A percentile compares a stretch with the other conserved stretches of the same genome.
Conservation (phyloP, 768 basidiomycete species). For the Holtermannia corniformis region DNA sequence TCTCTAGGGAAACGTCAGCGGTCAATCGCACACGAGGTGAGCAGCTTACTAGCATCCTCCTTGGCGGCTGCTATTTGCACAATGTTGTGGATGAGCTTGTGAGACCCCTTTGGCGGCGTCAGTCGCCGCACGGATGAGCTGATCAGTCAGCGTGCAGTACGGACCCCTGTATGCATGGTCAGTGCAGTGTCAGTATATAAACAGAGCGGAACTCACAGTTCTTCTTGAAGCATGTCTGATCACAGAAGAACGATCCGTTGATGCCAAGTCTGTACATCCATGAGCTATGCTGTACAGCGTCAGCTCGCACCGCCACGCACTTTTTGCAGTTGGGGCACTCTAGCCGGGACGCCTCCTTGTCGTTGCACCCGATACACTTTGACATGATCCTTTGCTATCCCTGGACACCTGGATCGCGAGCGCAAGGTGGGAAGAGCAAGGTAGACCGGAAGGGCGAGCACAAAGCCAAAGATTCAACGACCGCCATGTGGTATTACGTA, state of each 20-base stretch:
- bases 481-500: too few relatives aligned
- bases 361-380: conserved; percentile 46
- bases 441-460: neutral
- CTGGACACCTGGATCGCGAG: neutral
- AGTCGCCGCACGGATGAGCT: neutral
- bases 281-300: conserved; percentile 1
- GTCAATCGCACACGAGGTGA: conserved; percentile 1
- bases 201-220: conserved; percentile 57
- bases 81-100: conserved; percentile 39
- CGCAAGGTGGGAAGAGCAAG: neutral
- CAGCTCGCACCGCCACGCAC: conserved; percentile 45
- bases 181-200: conserved; percentile 17
- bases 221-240: conserved; percentile 92
- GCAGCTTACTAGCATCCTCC: conserved; percentile 29
- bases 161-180: conserved; percentile 30
- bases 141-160: conserved; percentile 1
- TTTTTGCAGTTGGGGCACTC: conserved; percentile 93
- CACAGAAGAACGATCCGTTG: conserved; percentile 58
- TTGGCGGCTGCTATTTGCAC: conserved; percentile 38
- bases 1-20: conserved; percentile 46
- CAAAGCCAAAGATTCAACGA: neutral
- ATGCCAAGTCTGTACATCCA: conserved; percentile 43
- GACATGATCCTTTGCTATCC: conserved; percentile 11
- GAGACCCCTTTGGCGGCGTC: conserved; percentile 14
- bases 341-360: conserved; percentile 71